Base-by-base conservation (phyloP, 495 filamentous ascomycete genomes). In the Annulohypoxylon maeteangense region DNA sequence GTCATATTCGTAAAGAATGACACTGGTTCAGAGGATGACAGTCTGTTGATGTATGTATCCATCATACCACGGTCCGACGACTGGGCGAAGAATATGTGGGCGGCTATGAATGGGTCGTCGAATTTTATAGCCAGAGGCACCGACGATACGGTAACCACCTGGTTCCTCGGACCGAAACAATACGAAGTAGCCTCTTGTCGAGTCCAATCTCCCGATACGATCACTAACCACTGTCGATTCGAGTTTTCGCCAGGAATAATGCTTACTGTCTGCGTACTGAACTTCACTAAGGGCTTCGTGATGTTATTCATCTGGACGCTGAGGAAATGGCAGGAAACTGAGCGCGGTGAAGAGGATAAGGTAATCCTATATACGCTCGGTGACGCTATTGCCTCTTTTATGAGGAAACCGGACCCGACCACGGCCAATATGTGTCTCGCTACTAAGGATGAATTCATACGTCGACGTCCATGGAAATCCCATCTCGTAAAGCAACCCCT, bases 31-130 rank as follows among this genome's bases (percentile, higher is more conserved):
- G 25, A 25, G 0, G 64, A 62, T 0, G 62, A 74, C 32, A 78
- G 76, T 58, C 55, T 78, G 12, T 55, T 78, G 1, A 51, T 78
- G 32, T 78, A 77, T 40, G 68, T 70, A 12, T 71, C 62, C 10
- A 65, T 78, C 47, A 61, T 69, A 3, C 76, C 76, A 31, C 51
- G 75, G 3, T 69, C 25, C 16, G 76, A 78, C 55, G 62, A 75
- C 59, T 78, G 68, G 64, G 65, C 67, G 22, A 78, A 78, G 67
- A 78, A 78, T 58, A 64, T 78, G 63, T 78, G 75, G 76, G 75
- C 76, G 10, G 57, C 63, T n/a, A 42, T 31, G 4, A 78, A 78
- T 32, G 72, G 76, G 7, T 71, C 65, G 0, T 48, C 38, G 2
- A 7, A 5, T 0, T 64, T 50, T 16, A 23, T 40, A 7, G 71